A percentile compares a stretch with the other conserved stretches of the same genome.
phyloP scores from a whole-genome alignment of 1,139 yeast species.

The Protomyces inouyei region DNA sequence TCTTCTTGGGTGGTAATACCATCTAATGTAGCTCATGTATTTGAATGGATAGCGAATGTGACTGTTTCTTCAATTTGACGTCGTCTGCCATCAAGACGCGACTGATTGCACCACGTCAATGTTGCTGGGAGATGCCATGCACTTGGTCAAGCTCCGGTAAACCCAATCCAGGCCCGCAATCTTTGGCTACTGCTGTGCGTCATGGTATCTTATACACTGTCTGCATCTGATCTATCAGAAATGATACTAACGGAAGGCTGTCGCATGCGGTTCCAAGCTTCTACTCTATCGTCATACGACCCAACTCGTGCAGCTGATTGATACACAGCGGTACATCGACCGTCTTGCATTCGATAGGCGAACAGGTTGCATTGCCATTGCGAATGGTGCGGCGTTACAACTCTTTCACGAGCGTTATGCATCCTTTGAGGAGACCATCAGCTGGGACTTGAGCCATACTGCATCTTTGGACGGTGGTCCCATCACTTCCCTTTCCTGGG shows the following conservation, averaged over 20 bases:
- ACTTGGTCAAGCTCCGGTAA: not conserved
- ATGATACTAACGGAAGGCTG: not conserved
- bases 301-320: slow-evolving; percentile 1
- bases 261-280: not conserved
- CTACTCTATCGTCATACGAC: not conserved
- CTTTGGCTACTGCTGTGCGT: slow-evolving; percentile 12
- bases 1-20: not conserved
- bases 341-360: slow-evolving; percentile 16
- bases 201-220: slow-evolving; percentile 19
- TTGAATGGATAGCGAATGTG: not conserved
- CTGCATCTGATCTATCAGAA: not conserved
- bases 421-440: slow-evolving; percentile 3
- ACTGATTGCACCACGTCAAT: no score
- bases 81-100: no score
- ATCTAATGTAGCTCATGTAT: not conserved
- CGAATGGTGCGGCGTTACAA: not conserved
- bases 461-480: slow-evolving; percentile 38
- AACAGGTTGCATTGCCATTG: slow-evolving; percentile 10
- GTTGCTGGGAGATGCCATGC: not conserved
- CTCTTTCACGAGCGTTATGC: slow-evolving; percentile 9
- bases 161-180: not conserved
- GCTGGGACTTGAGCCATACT: slow-evolving; percentile 46
- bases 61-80: not conserved
- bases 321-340: not conserved
- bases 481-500: slow-evolving; percentile 64